Evolutionary conservation across 176 grass and related monocot genomes (phyloP), one percentile per base, ranked within the genome.

Genomic region (Rhynchospora breviuscula): DNA sequence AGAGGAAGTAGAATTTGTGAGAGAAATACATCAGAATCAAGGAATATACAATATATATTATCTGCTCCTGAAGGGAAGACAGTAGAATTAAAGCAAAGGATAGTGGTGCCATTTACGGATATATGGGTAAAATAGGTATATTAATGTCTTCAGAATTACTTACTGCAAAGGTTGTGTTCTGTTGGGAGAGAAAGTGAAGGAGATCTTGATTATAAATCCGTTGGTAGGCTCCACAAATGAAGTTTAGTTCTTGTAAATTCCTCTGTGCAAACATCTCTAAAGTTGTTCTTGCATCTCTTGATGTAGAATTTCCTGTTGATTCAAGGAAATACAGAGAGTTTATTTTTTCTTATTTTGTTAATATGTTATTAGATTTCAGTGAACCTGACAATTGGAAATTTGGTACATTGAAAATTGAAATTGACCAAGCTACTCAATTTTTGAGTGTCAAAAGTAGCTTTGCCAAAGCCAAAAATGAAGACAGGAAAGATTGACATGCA

Each of bases 141-240:
- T 70, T 70, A 73, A 73, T 1, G 1, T 49, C 43, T 74, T 74
- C 0, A 9, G 70, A 21, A 21, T 74, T 25, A 74, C 70, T 74
- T 74, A 74, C 70, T 5, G 70, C 45, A 49, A 74, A 74, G 45
- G 70, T 74, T 13, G 45, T 49, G 70, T 74, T 51, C 70, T 74
- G 70, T 23, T 74, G 70, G 10, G n/a, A 74, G 70, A 74, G 70
- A 25, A 74, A 74, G 44, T 22, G 45, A 74, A 74, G n/a, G 18
- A 74, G 44, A 74, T 74, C 70, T 74, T 49, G 45, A 74, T 51
- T 74, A 43, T 74, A 74, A 45, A 74, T 51, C n/a, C 70, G n/a
- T 51, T 51, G 22, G 10, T 74, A 74, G 9, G 46, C 49, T 74
- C 70, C 49, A 13, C n/a, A 49, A 74, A 74, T 74, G 19, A 23